Conservation (phyloP, 768 basidiomycete species). For the Daedaleopsis sinensis region DNA sequence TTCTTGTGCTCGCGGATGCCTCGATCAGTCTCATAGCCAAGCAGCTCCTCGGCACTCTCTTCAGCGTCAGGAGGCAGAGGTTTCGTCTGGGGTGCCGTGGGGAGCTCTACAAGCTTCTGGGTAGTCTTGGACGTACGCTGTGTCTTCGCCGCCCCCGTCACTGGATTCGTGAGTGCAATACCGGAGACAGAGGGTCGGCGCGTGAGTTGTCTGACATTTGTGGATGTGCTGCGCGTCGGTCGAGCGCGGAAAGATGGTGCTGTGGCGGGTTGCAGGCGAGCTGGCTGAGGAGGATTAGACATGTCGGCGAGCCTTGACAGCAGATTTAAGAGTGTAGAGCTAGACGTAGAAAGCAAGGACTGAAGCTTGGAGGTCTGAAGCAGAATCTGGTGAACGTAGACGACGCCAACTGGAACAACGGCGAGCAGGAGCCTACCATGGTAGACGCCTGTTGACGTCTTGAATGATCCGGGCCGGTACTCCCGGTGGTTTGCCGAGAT, state of each 20-base stretch:
- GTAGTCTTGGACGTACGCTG: conserved; percentile 89
- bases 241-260: conserved; percentile 12
- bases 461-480: not conserved
- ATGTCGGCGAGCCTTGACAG: not conserved
- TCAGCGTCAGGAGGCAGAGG: conserved; percentile 52
- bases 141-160: conserved; percentile 44
- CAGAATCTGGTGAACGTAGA: not conserved
- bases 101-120: conserved; percentile 88
- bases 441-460: conserved; percentile 6
- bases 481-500: not conserved
- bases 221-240: conserved; percentile 12
- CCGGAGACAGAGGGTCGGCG: conserved; percentile 39
- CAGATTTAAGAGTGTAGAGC: not conserved
- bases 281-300: conserved; percentile 4
- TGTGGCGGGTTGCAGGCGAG: conserved; percentile 3
- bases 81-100: conserved; percentile 87
- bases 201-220: conserved; percentile 5
- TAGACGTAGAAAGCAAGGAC: too few species aligned
- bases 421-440: too few species aligned
- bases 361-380: not conserved
- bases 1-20: conserved; percentile 81
- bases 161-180: conserved; percentile 29
- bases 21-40: conserved; percentile 68
- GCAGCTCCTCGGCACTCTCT: conserved; percentile 51
- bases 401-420: not conserved